Evolutionary conservation across 768 basidiomycete genomes (phyloP).

Genomic region (Erythrobasidium yunnanense): DNA sequence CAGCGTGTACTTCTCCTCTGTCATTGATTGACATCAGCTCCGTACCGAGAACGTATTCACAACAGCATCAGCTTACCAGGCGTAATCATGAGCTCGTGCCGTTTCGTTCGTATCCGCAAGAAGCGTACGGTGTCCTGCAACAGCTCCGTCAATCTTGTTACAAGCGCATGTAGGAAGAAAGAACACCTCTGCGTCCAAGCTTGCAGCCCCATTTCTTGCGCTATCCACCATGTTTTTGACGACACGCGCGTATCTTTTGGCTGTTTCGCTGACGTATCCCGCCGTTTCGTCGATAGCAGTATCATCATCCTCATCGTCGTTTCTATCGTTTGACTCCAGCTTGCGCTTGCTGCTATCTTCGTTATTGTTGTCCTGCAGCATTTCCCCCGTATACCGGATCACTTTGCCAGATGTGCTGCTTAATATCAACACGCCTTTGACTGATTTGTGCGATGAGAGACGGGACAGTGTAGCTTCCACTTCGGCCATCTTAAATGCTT

Average conservation of each 20-base stretch:
- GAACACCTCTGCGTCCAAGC: constrained; percentile 39
- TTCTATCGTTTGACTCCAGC: too few relatives aligned
- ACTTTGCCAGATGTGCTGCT: constrained; percentile 35
- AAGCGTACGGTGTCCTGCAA: constrained; percentile 43
- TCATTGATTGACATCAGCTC: neutral
- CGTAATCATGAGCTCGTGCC: constrained; percentile 45
- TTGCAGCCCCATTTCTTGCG: constrained; percentile 38
- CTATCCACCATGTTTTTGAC: constrained; percentile 36
- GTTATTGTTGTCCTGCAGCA: constrained; percentile 21
- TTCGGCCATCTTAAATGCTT: constrained; percentile 30
- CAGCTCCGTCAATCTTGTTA: too few relatives aligned
- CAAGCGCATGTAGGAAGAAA: neutral
- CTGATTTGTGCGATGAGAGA: constrained; percentile 41
- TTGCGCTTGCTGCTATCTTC: neutral
- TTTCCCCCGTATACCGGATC: constrained; percentile 30
- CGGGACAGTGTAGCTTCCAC: constrained; percentile 41
- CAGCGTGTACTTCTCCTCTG: constrained; percentile 25
- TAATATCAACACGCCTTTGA: constrained; percentile 43
- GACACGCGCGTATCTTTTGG: constrained; percentile 15
- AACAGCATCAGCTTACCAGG: constrained; percentile 40
- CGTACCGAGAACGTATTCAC: neutral
- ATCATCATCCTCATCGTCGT: constrained; percentile 27
- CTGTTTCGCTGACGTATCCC: neutral
- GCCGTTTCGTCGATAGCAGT: too few relatives aligned
- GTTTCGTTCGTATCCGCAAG: constrained; percentile 43